Base-by-base conservation (phyloP, 768 basidiomycete species). In the Ephemerocybe angulata region DNA sequence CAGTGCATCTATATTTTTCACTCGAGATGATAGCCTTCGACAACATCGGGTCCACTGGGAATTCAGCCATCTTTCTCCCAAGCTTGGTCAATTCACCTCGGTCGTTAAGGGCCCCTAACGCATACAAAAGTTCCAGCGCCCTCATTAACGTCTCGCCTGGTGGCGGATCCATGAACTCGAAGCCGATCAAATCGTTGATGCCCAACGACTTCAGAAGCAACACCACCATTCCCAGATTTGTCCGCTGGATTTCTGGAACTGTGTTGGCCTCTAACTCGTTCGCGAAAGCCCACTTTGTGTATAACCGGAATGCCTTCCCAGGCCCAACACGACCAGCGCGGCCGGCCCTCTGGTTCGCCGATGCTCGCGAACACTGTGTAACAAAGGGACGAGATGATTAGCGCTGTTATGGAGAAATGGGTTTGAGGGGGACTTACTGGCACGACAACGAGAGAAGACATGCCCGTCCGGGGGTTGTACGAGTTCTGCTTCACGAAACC, bases 401-500 rank as follows among this genome's bases (percentile, higher is more conserved):
- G 17, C 21, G 22, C 17, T 47, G 22, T 19, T 15, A 7, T 10
- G 29, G 29, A 17, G 28, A 30, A 29, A n/a, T 17, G 22, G 24
- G 30, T 25, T 22, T 6, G 31, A 40, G 40, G 46, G 37, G 3
- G 19, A 80, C 88, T 71, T 58, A 95, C 92, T 0, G 97, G 97
- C 50, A 98, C 95, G 30, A 99, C 93, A 13, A 93, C 85, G 13
- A 99, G 77, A 1, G 94, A 96, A 10, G 93, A 94, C 97, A 99
- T 99, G 13, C 97, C 96, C 41, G 97, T 97, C 64, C 95, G 82
- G 2, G 97, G 97, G 70, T 99, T 99, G 68, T 97, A 99, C 37
- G 93, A 89, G 69, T 99, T 98, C 67, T 99, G 97, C 76, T 99
- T 99, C 62, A 98, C 96, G 64, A 98, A 98, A 12, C 97, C 97